These are phyloP conservation scores for Vigna hirtella DNA, from an alignment of 306 rosid species.

Conservation along the genomic window DNA sequence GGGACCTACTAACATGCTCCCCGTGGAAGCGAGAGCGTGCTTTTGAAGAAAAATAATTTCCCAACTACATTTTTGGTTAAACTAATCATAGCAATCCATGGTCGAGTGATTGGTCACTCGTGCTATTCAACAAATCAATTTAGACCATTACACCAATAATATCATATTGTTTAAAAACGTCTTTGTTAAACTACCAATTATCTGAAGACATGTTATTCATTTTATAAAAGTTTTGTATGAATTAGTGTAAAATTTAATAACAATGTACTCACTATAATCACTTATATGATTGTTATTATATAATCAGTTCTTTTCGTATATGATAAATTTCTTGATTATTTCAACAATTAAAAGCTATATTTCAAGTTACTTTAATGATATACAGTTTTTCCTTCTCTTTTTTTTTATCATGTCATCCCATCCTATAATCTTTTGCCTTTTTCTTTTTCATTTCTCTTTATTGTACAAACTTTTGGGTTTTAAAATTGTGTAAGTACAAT, in stretches of 20 bases:
- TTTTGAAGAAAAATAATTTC: conserved; percentile 36
- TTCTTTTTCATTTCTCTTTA: not conserved
- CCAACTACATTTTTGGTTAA: not conserved
- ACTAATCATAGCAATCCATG: conserved; percentile 31
- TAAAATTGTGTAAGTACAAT: not conserved
- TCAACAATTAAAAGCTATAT: not conserved
- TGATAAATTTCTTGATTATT: not conserved
- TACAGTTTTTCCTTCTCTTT: not conserved
- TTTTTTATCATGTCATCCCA: not conserved
- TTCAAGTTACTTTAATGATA: not conserved
- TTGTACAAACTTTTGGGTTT: not conserved
- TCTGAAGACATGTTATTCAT: not conserved
- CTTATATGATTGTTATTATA: not conserved
- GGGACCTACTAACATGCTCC: conserved; percentile 71
- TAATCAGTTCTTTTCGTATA: not conserved
- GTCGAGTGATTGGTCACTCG: conserved; percentile 23
- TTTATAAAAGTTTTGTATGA: not conserved
- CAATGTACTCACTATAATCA: not conserved
- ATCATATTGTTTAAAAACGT: not conserved
- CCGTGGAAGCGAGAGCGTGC: conserved; percentile 44
- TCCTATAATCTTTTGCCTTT: not conserved
- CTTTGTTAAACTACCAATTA: not conserved
- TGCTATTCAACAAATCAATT: not conserved
- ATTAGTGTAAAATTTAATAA: not conserved
- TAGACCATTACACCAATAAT: not conserved